Percentiles rank a stretch among this genome's conserved stretches.
phyloP scores from a whole-genome alignment of 148 eudicot genomes.

The Polygonum maritimum region DNA sequence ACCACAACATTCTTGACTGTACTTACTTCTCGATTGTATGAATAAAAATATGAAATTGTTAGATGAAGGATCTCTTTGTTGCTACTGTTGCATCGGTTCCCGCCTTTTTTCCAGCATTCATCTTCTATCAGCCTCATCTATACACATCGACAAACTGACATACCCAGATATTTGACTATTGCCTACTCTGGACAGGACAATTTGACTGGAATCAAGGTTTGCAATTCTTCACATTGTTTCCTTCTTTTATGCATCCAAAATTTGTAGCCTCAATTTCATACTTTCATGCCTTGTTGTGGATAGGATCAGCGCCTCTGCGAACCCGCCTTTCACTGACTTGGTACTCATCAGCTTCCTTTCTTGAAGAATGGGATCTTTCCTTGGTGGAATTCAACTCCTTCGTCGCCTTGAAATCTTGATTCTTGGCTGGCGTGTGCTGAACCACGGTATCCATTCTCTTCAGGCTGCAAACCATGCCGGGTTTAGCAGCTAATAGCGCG shows the following conservation, averaged over 20 bases:
- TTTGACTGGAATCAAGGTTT: not conserved
- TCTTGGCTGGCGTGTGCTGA: not conserved
- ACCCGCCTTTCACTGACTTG: conserved; percentile 4
- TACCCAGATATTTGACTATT: not conserved
- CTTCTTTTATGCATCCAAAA: not conserved
- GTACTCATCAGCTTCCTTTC: not conserved
- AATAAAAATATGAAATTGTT: conserved; percentile 6
- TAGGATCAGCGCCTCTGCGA: conserved; percentile 10
- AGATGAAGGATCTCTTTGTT: not conserved
- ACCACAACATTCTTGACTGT: conserved; percentile 4
- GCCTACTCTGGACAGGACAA: not conserved
- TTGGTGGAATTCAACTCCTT: conserved; percentile 3
- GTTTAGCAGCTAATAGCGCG: not conserved
- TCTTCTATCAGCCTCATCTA: conserved; percentile 6
- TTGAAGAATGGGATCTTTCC: not conserved
- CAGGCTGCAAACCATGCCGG: conserved; percentile 4
- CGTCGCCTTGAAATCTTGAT: not conserved
- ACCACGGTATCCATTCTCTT: not conserved
- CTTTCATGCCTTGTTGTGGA: conserved; percentile 11
- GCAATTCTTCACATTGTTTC: not conserved
- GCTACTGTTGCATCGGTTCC: conserved; percentile 9
- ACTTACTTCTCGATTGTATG: conserved; percentile 9
- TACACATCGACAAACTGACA: conserved; percentile 1
- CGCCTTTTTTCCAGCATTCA: not conserved
- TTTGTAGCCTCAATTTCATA: not conserved